Conservation (phyloP, 75 land plant species). For the Selaginella tamariscina region DNA sequence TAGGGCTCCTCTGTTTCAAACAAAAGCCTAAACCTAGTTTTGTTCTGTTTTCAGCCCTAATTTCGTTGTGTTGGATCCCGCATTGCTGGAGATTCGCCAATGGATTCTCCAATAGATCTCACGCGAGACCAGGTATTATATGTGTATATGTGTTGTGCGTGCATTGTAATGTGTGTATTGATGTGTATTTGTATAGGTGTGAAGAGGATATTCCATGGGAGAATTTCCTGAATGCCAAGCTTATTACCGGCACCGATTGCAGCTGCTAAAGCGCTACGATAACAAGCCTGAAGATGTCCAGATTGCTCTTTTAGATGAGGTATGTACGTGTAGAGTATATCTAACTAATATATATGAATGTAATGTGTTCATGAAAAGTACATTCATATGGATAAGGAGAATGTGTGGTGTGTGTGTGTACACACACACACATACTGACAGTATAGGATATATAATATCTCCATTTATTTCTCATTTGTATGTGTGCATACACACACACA, state of each 20-base stretch:
- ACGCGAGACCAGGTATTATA: not conserved
- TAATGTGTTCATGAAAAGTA: too few species aligned
- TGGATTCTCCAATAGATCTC: not conserved
- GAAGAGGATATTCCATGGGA: slow-evolving; percentile 96
- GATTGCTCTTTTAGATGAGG: slow-evolving; percentile 75
- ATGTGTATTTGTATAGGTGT: slow-evolving; percentile 31
- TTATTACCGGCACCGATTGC: slow-evolving; percentile 66
- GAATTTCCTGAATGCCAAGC: slow-evolving; percentile 78
- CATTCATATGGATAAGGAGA: too few species aligned
- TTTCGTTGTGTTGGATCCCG: not conserved
- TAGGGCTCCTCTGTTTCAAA: too few species aligned
- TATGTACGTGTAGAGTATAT: too few species aligned
- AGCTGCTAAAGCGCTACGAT: slow-evolving; percentile 82
- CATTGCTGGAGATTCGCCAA: not conserved
- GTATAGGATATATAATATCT: too few species aligned
- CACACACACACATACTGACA: too few species aligned
- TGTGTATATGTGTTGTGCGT: too few species aligned
- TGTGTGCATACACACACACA: too few species aligned
- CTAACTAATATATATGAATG: too few species aligned
- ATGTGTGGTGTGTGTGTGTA: too few species aligned
- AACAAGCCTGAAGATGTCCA: slow-evolving; percentile 55
- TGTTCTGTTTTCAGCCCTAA: not conserved
- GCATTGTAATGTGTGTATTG: not conserved
- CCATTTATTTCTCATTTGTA: too few species aligned
- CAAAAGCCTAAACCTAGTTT: too few species aligned